Base-by-base conservation (phyloP, 257 asterid species). In the Primulina tabacum region DNA sequence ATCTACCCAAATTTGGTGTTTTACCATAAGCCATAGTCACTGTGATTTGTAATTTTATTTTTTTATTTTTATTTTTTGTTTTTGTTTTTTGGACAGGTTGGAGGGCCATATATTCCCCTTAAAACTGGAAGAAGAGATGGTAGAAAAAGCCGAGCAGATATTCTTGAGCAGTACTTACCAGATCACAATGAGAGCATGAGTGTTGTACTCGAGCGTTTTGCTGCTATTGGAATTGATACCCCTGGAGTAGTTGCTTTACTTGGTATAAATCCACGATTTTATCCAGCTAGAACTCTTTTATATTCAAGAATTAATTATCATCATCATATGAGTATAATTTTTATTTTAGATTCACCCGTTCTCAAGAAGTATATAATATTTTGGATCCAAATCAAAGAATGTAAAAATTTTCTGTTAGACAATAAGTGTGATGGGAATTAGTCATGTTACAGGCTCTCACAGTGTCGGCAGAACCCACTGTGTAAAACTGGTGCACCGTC, bases 391-490 rank as follows among this genome's bases (percentile, higher is more conserved):
- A 0, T 50, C 57, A 43, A 7, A 16, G 0, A 14, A 47, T 16
- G 57, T 50, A 50, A 24, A 24, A 47, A 12, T 12, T 47, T 16
- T 47, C 55, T 4, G 18, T 47, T 16, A 47, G 18, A 12, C 55
- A 4, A 47, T 7, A 47, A 14, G 6, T 16, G 7, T 47, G 20
- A 47, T 47, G 18, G 55, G 18, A 47, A 50, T 50, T 50, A 24
- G 20, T 50, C 57, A 50, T 50, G 20, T 21, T 60, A 38, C 80
- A 91, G 96, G 99, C 26, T 52, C 99, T 30, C 99, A 93, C 90
- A 89, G 97, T 38, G 99, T 93, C 11, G 99, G 99, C 2, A 77
- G 99, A 68, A 90, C 96, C 67, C 99, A 93, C 80, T 93, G 99
- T 37, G 91, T 86, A 74, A 93, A 93, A 85, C 81, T 93, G 73